Evolutionary conservation across 495 filamentous ascomycete species (phyloP).

Genomic region (Neurospora sp.): DNA sequence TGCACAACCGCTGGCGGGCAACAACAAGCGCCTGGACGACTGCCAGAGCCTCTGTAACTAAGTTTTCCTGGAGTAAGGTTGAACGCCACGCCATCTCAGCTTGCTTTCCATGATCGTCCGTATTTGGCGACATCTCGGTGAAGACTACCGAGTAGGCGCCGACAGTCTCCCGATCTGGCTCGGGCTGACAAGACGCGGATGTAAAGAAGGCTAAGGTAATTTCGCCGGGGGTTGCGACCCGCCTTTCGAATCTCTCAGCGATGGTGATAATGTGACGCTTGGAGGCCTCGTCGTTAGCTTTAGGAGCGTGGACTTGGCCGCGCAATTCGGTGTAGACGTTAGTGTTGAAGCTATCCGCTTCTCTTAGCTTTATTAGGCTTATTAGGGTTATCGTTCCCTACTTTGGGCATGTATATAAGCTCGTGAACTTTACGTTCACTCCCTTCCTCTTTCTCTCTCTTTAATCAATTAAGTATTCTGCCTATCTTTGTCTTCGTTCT

Average conservation of each 20-base stretch:
- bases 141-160: not conserved
- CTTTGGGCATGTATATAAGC: no score
- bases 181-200: not conserved
- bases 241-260: not conserved
- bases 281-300: not conserved
- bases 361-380: no score
- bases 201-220: not conserved
- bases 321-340: not conserved
- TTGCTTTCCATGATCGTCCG: not conserved
- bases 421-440: no score
- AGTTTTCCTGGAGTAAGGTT: fast-evolving
- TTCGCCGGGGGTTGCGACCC: not conserved
- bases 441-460: no score
- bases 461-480: no score
- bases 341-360: no score
- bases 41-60: not conserved
- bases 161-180: not conserved
- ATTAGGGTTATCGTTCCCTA: no score
- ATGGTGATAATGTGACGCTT: not conserved
- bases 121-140: not conserved
- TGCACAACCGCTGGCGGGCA: not conserved
- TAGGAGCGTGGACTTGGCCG: not conserved
- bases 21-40: not conserved
- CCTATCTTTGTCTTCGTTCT: no score
- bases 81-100: not conserved